These are phyloP conservation scores for Jasminum sambac DNA, from an alignment of 257 asterid species.

Conservation along the genomic window DNA sequence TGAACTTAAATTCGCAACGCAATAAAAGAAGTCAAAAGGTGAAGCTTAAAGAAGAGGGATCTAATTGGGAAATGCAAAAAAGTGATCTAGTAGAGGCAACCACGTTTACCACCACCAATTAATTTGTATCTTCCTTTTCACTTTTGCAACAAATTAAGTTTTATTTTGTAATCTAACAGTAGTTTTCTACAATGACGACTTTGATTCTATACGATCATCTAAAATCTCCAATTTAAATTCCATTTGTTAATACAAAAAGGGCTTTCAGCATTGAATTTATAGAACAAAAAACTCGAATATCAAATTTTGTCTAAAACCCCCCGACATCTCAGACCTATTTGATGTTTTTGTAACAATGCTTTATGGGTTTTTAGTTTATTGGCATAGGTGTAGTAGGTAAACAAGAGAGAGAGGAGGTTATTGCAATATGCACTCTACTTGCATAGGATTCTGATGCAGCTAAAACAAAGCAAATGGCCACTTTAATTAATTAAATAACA, in stretches of 20 bases:
- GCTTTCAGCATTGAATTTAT: too few relatives aligned
- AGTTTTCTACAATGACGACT: too few relatives aligned
- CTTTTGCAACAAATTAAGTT: not conserved
- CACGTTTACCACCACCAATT: slow-evolving; percentile 32
- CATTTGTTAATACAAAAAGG: too few relatives aligned
- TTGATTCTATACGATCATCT: too few relatives aligned
- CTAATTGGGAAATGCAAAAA: slow-evolving; percentile 35
- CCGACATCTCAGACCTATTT: too few relatives aligned
- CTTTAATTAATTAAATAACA: slow-evolving; percentile 30
- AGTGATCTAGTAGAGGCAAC: slow-evolving; percentile 25
- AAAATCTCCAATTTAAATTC: too few relatives aligned
- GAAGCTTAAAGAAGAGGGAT: slow-evolving; percentile 27
- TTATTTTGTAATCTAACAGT: too few relatives aligned
- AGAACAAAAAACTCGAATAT: too few relatives aligned
- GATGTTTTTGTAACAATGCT: not conserved
- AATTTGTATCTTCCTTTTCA: not conserved
- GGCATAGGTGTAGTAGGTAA: too few relatives aligned
- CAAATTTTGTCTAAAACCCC: too few relatives aligned
- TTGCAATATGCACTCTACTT: slow-evolving; percentile 3
- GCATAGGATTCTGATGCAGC: slow-evolving; percentile 46
- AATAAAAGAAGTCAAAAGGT: slow-evolving; percentile 26
- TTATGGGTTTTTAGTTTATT: not conserved
- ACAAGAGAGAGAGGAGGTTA: slow-evolving; percentile 8
- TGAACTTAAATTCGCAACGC: slow-evolving; percentile 4
- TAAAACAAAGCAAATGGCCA: slow-evolving; percentile 24